phyloP scores from a whole-genome alignment of 2,329 filamentous ascomycete genomes.

The Cladophialophora exuberans region DNA sequence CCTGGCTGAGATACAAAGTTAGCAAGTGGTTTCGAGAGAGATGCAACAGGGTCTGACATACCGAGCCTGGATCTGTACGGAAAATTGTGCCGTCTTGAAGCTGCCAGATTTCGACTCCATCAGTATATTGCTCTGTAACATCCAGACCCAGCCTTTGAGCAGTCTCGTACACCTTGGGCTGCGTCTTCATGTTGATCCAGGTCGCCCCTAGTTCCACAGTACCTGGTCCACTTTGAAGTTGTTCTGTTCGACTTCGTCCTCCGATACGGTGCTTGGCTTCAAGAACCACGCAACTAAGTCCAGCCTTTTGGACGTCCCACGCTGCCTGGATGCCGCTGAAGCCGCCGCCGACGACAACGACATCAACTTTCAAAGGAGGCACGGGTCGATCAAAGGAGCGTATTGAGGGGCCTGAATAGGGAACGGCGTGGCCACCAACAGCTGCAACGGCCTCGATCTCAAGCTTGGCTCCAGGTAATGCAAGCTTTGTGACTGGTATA shows the following conservation, averaged over 20 bases:
- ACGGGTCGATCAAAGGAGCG: conserved; percentile 7
- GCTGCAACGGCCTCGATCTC: conserved; percentile 49
- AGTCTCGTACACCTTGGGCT: conserved; percentile 49
- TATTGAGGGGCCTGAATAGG: conserved; percentile 4
- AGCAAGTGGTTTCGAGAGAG: background rate
- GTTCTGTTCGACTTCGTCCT: conserved; percentile 53
- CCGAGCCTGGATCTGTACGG: conserved; percentile 10
- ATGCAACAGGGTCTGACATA: conserved; percentile 1
- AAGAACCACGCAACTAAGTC: conserved; percentile 47
- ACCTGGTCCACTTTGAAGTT: conserved; percentile 36
- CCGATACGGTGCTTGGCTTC: conserved; percentile 56
- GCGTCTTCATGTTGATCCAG: conserved; percentile 63
- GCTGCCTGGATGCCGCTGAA: conserved; percentile 45
- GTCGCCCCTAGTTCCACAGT: conserved; percentile 59
- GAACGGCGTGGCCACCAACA: conserved; percentile 9
- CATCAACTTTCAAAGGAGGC: conserved; percentile 31
- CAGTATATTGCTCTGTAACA: conserved; percentile 52
- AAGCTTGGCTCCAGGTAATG: conserved; percentile 44
- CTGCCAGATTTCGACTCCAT: conserved; percentile 49
- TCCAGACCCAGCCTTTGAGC: conserved; percentile 40
- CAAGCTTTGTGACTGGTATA: conserved; percentile 47
- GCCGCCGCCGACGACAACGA: conserved; percentile 52
- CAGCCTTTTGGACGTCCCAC: conserved; percentile 38
- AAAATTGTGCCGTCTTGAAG: conserved; percentile 38
- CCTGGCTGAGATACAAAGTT: background rate